Conservation (phyloP, 306 rosid species). For the Phaseolus lunatus region DNA sequence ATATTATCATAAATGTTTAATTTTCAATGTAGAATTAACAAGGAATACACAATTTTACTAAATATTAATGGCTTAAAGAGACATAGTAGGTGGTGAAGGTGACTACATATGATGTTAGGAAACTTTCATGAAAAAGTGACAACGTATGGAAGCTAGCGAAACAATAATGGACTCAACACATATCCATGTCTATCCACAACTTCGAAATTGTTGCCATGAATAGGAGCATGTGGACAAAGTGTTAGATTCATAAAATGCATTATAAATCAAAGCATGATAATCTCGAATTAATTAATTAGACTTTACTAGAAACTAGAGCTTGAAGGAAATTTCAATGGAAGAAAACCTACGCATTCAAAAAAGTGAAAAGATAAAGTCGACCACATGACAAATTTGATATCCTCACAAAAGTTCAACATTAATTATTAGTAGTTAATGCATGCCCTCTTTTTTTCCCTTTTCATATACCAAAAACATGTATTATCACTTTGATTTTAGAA, state of each 20-base stretch:
- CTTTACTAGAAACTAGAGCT: slow-evolving; percentile 41
- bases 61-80: background rate
- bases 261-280: slow-evolving; percentile 27
- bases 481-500: background rate
- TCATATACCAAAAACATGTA: slow-evolving; percentile 24
- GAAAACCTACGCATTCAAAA: slow-evolving; percentile 39
- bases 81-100: background rate
- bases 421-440: slow-evolving; percentile 38
- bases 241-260: slow-evolving; percentile 34
- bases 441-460: background rate
- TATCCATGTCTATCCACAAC: slow-evolving; percentile 49
- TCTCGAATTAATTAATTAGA: slow-evolving; percentile 42
- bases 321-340: slow-evolving; percentile 38
- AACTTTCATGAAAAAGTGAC: slow-evolving; percentile 35
- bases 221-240: slow-evolving; percentile 42
- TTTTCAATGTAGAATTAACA: background rate
- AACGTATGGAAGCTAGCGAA: slow-evolving; percentile 37
- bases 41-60: background rate
- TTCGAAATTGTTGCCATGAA: slow-evolving; percentile 12
- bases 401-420: slow-evolving; percentile 41
- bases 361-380: slow-evolving; percentile 27
- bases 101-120: slow-evolving; percentile 11
- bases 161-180: slow-evolving; percentile 44
- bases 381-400: slow-evolving; percentile 48
- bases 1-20: too few relatives aligned